Percentiles rank a stretch among this genome's conserved stretches.
phyloP scores from a whole-genome alignment of 495 filamentous ascomycete species.

The Patellaria atrata region DNA sequence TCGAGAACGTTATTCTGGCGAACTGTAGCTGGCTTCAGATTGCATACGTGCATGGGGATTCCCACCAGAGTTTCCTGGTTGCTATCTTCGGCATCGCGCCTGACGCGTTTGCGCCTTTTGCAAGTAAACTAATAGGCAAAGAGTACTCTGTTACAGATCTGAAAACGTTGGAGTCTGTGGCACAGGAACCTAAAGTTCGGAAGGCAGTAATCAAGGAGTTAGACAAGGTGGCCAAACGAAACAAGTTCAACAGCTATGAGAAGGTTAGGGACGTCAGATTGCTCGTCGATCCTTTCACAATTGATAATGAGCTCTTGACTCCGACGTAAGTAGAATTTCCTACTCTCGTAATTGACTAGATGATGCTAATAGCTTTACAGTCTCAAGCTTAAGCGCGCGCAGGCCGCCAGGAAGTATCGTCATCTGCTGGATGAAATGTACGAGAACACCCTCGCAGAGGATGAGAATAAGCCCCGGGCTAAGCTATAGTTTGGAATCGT shows the following conservation, averaged over 20 bases:
- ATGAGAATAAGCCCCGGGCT: slow-evolving; percentile 29
- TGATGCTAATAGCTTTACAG: slow-evolving; percentile 37
- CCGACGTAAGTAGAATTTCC: slow-evolving; percentile 63
- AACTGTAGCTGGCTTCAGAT: slow-evolving; percentile 61
- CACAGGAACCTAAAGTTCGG: slow-evolving; percentile 51
- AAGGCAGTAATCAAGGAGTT: slow-evolving; percentile 65
- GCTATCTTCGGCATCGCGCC: slow-evolving; percentile 79
- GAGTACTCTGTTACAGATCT: slow-evolving; percentile 46
- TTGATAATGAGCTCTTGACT: slow-evolving; percentile 89
- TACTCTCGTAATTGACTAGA: background rate
- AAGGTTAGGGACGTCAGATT: slow-evolving; percentile 59
- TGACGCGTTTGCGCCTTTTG: slow-evolving; percentile 63
- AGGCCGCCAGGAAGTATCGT: slow-evolving; percentile 65
- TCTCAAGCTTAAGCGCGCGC: slow-evolving; percentile 87
- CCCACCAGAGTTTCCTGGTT: slow-evolving; percentile 67
- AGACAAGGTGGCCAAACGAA: slow-evolving; percentile 63
- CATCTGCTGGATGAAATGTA: slow-evolving; percentile 68
- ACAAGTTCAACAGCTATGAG: slow-evolving; percentile 85
- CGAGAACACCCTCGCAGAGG: slow-evolving; percentile 36
- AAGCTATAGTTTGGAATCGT: slow-evolving; percentile 40
- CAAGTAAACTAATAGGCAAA: slow-evolving; percentile 56
- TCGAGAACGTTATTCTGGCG: slow-evolving; percentile 85
- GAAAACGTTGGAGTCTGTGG: slow-evolving; percentile 48
- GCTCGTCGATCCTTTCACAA: slow-evolving; percentile 76
- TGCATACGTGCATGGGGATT: slow-evolving; percentile 86